Conservation (phyloP, 2,329 filamentous ascomycete genomes). For the Exophiala spinifera region DNA sequence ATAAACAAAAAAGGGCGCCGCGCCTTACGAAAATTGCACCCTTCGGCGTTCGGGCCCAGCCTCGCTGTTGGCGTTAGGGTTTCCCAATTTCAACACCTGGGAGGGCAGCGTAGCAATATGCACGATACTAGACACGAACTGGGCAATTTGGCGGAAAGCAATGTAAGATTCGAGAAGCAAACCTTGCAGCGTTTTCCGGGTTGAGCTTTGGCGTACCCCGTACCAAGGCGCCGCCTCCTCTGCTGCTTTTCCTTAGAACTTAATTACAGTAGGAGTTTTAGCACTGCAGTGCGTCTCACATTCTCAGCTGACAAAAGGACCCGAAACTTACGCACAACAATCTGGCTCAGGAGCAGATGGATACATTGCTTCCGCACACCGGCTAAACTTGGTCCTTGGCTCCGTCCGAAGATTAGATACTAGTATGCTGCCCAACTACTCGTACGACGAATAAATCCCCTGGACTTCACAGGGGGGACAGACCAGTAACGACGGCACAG, state of each 20-base stretch:
- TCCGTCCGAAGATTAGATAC: not conserved
- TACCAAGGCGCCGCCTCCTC: not conserved
- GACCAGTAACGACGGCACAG: not conserved
- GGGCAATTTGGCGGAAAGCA: constrained; percentile 2
- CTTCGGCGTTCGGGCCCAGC: not conserved
- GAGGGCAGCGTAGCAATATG: not conserved
- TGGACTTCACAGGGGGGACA: too few relatives aligned
- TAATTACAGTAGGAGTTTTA: too few relatives aligned
- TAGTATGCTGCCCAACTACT: not conserved
- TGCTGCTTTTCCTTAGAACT: not conserved
- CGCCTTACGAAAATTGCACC: not conserved
- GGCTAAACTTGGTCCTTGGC: not conserved
- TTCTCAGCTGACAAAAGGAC: not conserved
- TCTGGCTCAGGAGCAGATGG: too few relatives aligned
- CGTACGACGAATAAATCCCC: too few relatives aligned
- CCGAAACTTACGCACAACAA: not conserved
- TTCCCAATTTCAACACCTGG: not conserved
- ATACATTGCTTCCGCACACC: not conserved
- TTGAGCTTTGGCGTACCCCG: not conserved
- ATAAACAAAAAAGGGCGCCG: not conserved
- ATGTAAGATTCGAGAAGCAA: constrained; percentile 11
- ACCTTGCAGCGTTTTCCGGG: not conserved
- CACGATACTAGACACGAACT: constrained; percentile 5
- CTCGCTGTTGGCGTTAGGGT: not conserved
- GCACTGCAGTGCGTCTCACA: not conserved